A percentile compares a stretch with the other conserved stretches of the same genome.
Evolutionary conservation across 2,329 filamentous ascomycete species (phyloP).

Genomic region (Stenocarpella maydis): DNA sequence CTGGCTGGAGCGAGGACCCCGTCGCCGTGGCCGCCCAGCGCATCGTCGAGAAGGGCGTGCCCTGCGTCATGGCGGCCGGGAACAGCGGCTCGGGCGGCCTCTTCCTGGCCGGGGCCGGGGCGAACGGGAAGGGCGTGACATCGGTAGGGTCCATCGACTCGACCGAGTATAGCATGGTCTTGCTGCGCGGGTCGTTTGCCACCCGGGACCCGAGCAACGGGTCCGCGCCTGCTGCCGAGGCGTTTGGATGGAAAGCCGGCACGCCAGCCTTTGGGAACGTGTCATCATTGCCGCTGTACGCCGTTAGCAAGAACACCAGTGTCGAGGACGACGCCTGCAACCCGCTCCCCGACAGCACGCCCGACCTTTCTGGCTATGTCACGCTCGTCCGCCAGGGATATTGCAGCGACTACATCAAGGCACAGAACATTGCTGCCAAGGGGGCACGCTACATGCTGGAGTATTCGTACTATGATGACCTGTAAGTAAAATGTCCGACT

Average conservation of each 20-base stretch:
- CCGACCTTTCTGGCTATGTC: constrained; percentile 15
- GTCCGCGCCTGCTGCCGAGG: background rate
- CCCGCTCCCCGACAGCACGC: background rate
- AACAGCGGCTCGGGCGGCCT: constrained; percentile 8
- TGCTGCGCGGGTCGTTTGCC: background rate
- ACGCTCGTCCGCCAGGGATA: constrained; percentile 12
- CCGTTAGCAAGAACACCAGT: background rate
- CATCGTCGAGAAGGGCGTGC: background rate
- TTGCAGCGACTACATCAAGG: constrained; percentile 2
- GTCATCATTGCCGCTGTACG: constrained; percentile 10
- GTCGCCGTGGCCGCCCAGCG: background rate
- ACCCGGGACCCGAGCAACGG: background rate
- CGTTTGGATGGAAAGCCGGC: constrained; percentile 11
- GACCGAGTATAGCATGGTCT: background rate
- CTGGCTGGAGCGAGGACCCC: constrained; percentile 5
- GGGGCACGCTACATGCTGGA: constrained; percentile 17
- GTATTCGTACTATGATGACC: constrained; percentile 6
- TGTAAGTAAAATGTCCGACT: background rate
- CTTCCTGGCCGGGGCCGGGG: background rate
- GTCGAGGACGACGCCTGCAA: constrained; percentile 10
- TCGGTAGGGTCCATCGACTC: constrained; percentile 4
- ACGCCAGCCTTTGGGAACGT: constrained; percentile 19
- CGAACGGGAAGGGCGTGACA: constrained; percentile 5
- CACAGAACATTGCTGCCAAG: background rate
- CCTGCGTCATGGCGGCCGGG: background rate